phyloP scores from a whole-genome alignment of 1,284 basidiomycete genomes.

The Ustilago esculenta region DNA sequence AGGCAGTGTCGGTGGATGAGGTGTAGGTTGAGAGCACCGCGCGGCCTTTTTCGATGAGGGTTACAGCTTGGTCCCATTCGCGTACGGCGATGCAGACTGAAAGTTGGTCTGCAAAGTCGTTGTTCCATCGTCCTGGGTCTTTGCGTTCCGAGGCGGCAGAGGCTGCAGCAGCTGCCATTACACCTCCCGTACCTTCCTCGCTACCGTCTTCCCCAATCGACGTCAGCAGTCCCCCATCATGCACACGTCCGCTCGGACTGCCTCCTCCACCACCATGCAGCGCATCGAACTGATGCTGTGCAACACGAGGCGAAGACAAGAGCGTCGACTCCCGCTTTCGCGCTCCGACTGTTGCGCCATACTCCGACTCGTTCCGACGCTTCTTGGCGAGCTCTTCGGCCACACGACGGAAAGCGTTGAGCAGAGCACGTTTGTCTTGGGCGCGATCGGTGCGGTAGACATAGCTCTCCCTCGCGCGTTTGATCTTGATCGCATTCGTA shows the following conservation, averaged over 20 bases:
- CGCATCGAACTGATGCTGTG: conserved; percentile 9
- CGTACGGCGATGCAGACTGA: conserved; percentile 89
- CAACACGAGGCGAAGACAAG: conserved; percentile 20
- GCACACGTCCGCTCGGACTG: background rate
- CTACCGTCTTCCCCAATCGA: conserved; percentile 23
- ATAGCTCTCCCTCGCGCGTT: conserved; percentile 89
- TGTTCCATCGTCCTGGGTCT: conserved; percentile 76
- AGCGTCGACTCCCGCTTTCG: conserved; percentile 44
- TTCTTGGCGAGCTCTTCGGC: conserved; percentile 89
- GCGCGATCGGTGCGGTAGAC: conserved; percentile 86
- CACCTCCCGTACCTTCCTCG: background rate
- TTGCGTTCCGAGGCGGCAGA: conserved; percentile 47
- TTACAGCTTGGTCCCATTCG: conserved; percentile 86
- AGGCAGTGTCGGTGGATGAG: conserved; percentile 49
- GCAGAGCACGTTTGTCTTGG: conserved; percentile 84
- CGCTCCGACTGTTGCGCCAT: conserved; percentile 28
- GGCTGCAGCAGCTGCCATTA: conserved; percentile 45
- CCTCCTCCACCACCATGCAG: background rate
- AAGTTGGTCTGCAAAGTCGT: conserved; percentile 89
- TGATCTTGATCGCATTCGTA: conserved; percentile 94
- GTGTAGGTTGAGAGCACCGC: conserved; percentile 73
- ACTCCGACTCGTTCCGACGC: conserved; percentile 87
- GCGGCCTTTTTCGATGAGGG: conserved; percentile 82
- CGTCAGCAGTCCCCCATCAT: conserved; percentile 17
- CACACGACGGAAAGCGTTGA: conserved; percentile 86